Conservation (phyloP, 768 basidiomycete genomes). For the Xerocomellus chrysenteron region DNA sequence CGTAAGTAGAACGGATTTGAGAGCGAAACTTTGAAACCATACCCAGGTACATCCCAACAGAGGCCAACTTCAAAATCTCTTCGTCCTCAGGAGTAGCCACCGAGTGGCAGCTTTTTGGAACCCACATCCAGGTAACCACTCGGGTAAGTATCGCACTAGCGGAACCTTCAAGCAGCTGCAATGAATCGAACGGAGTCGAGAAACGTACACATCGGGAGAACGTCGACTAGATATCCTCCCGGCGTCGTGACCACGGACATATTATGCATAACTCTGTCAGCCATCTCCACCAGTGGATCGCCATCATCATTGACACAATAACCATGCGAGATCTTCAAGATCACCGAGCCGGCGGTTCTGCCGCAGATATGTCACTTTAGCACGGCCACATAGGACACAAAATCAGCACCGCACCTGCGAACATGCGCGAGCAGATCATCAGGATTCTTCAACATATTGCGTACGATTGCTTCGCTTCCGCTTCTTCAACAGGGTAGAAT, state of each 20-base stretch:
- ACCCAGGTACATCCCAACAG: slow-evolving; percentile 15
- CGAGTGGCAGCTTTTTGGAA: slow-evolving; percentile 9
- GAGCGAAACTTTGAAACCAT: neutral
- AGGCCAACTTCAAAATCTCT: slow-evolving; percentile 11
- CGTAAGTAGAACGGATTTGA: neutral
- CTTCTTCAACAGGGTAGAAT: slow-evolving; percentile 5
- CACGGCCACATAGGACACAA: neutral
- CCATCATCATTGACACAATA: slow-evolving; percentile 28
- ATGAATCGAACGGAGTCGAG: neutral
- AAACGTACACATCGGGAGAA: slow-evolving; percentile 6
- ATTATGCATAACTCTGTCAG: slow-evolving; percentile 22
- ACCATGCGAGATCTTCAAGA: slow-evolving; percentile 37
- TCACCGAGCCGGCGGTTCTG: slow-evolving; percentile 19
- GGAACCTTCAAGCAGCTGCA: neutral
- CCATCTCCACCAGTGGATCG: slow-evolving; percentile 34
- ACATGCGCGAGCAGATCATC: slow-evolving; percentile 3
- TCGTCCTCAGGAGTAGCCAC: slow-evolving; percentile 3
- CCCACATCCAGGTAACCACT: slow-evolving; percentile 20
- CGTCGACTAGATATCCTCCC: slow-evolving; percentile 8
- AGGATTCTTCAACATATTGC: slow-evolving; percentile 1
- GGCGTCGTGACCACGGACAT: slow-evolving; percentile 6
- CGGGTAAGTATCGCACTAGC: slow-evolving; percentile 15
- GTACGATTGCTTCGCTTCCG: neutral
- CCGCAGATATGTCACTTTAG: neutral
- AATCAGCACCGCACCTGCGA: neutral